Base-by-base conservation (phyloP, 208 protist genomes). In the Crithidia expoeki region DNA sequence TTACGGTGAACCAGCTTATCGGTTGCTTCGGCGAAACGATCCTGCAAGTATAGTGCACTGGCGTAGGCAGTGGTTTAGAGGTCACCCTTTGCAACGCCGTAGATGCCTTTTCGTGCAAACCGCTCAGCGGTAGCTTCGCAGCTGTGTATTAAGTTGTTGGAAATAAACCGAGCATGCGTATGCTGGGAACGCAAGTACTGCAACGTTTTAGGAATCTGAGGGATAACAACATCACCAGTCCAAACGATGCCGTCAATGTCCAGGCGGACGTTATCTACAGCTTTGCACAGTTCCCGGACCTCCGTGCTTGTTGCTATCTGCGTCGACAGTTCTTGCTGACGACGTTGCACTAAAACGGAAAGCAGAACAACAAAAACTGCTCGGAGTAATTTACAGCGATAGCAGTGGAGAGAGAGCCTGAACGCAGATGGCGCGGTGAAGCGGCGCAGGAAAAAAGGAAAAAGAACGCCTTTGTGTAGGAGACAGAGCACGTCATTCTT, bases 191-290 rank as follows among this genome's bases (percentile, higher is more conserved):
- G 84, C 16, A 94, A 53, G 56, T 89, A 75, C 33, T 40, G 10
- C 46, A 90, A 70, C 21, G 81, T 79, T 51, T 90, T 60, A 0
- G 85, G 84, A 10, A 85, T 64, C 4, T 68, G 58, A 0, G 72
- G 63, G 27, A 90, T 68, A 47, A 90, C 74, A 10, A 70, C 46
- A 16, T 47, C 34, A 36, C 83, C 89, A 2, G 80, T 75, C 73
- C 76, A 90, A n/a, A 94, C 52, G 6, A 94, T 84, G 40, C 85
- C 89, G 50, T 94, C 89, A 27, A 90, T 51, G 60, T 94, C 89
- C 0, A 90, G 67, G 6, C 89, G 71, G 60, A 94, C 65, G 67
- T 91, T 86, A 53, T 81, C 33, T 28, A 90, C 56, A 4, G 68
- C 10, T 30, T 68, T 42, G 3, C 46, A 51, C 34, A 63, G 28